Base-by-base conservation (phyloP, 495 filamentous ascomycete species). In the Immersiella caudata region DNA sequence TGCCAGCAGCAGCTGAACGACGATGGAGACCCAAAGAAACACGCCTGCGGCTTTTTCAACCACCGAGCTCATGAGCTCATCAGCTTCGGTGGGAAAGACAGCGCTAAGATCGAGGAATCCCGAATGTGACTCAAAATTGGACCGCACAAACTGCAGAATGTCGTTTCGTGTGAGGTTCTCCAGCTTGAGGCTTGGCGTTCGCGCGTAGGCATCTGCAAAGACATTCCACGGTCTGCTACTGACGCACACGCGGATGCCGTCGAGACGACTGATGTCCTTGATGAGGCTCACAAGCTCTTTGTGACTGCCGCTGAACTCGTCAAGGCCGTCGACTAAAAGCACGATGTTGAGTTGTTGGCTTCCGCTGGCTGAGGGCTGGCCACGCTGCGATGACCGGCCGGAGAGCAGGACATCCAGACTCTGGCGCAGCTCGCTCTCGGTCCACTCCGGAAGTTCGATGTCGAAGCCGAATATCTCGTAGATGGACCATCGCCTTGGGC, bases 21-120 rank as follows among this genome's bases (percentile, higher is more conserved):
- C 80, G 14, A 83, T 35, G 14, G 26, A 63, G 0, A 83, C 81
- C 81, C 81, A 83, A 1, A 83, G 71, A 62, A 81, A 83, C 7
- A 83, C 79, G 0, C 81, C 78, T 1, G 74, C 24, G 22, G 79
- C 70, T 58, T 61, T 71, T 4, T 73, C 14, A 2, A 74, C 70
- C 18, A 81, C 67, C 11, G 73, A 64, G 0, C 51, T 8, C 7
- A 70, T 62, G 7, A 79, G 51, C 25, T 66, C 36, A 33, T 67
- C 35, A 12, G 46, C 52, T 1, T 36, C 50, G 25, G 21, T 21
- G 14, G 33, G 21, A 14, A 56, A 16, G 26, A 55, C n/a, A 8
- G 21, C 11, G 20, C 36, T 11, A 11, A 62, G 33, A 21, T 70
- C 58, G 18, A 25, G 35, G 12, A 60, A 68, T 24, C 46, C 68